Base-by-base conservation (phyloP, 106 monocot genomes). In the Acanthochlamys bracteata region DNA sequence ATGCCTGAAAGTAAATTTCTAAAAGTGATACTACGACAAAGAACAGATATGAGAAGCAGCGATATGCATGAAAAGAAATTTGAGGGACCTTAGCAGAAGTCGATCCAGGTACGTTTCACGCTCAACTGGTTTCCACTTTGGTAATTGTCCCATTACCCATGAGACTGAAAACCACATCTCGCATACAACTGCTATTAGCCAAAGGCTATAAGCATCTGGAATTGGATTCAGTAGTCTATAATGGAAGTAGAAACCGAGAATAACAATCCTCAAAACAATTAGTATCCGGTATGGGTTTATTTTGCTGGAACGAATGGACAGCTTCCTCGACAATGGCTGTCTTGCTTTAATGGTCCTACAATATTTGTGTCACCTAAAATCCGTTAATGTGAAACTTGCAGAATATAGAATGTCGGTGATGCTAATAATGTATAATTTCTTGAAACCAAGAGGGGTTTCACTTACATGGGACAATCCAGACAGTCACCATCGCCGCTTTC, bases 101-200 rank as follows among this genome's bases (percentile, higher is more conserved):
- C 90, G 86, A 62, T 90, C 86, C 47, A 90, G 66, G 26, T 90
- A 90, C 19, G 90, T 90, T 67, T 90, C 90, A 55, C 90, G 60
- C 66, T 86, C 82, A 63, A 90, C 73, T 11, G 90, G 90, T 15
- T 59, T 70, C 90, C 90, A 90, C 75, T 90, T 90, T 16, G 90
- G 90, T 42, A 90, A 90, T 43, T 90, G 90, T 75, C 86, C 90
- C 20, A 90, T 55, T 51, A 90, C 80, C 90, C 90, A 90, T n/a
- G 90, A 90, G 49, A 86, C 7, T 41, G 86, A 80, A 75, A 90
- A 90, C 90, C 90, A 90, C 65, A 90, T 78, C 74, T 90, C 90
- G 66, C 89, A 89, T 43, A 89, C 80, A 53, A 89, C 82, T n/a
- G 89, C 84, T 24, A 83, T 86, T 39, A 90, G 40, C 90, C 90